phyloP scores from a whole-genome alignment of 805 yeast species.

The Blastobotrys mokoenaii region DNA sequence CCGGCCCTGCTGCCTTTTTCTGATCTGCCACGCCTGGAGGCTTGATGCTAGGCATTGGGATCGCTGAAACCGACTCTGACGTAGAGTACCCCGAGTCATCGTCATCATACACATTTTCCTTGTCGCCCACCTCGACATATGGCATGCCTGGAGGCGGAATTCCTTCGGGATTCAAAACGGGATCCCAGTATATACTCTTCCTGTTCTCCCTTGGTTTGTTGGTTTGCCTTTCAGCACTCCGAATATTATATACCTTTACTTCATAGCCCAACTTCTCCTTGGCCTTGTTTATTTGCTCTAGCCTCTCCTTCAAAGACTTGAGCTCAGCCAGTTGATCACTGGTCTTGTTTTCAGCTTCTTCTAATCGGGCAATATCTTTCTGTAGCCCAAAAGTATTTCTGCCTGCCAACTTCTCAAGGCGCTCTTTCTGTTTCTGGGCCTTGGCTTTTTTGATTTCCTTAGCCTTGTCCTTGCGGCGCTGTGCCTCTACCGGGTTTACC shows the following conservation, averaged over 20 bases:
- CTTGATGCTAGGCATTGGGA: constrained; percentile 27
- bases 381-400: constrained; percentile 14
- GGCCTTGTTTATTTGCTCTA: constrained; percentile 13
- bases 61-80: constrained; percentile 16
- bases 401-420: constrained; percentile 18
- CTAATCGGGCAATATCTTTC: constrained; percentile 20
- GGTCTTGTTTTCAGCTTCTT: constrained; percentile 17
- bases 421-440: constrained; percentile 18
- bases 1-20: constrained; percentile 4
- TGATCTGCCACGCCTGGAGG: constrained; percentile 9
- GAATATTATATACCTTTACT: not conserved
- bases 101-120: constrained; percentile 16
- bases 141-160: constrained; percentile 28
- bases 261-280: constrained; percentile 9
- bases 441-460: constrained; percentile 22
- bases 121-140: constrained; percentile 11
- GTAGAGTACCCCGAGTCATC: constrained; percentile 18
- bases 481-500: constrained; percentile 9
- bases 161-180: constrained; percentile 21
- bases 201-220: constrained; percentile 15
- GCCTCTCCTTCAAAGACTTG: constrained; percentile 12
- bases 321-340: constrained; percentile 17
- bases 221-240: constrained; percentile 2
- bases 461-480: constrained; percentile 22
- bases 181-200: constrained; percentile 22